Base-by-base conservation (phyloP, 164 flowering plant genomes). In the Pachysandra terminalis region DNA sequence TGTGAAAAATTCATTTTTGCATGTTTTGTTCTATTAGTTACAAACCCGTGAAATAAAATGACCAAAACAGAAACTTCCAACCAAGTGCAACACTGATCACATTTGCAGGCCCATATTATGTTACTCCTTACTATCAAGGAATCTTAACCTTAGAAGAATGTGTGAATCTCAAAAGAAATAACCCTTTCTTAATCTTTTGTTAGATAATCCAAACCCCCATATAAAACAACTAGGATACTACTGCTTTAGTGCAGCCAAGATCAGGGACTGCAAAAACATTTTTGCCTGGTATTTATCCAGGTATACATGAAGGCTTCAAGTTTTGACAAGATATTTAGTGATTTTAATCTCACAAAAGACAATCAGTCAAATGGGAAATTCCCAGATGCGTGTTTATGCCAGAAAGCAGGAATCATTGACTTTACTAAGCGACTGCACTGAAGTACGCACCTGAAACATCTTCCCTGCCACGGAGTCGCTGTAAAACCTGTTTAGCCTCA, bases 401-500 rank as follows among this genome's bases (percentile, higher is more conserved):
- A 58, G n/a, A 26, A 26, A 10, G 51, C 1, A 12, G 16, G 17
- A 58, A 26, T 58, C 14, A 45, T 37, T n/a, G 14, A 48, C 10
- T 15, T 16, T 32, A 12, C 24, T n/a, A 9, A 49, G 12, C 27
- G 27, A 48, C 55, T 55, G 61, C 10, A 49, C 32, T 17, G 21
- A 24, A 45, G 24, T 59, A 70, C 56, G 22, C 60, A 90, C 98
- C 98, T 84, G 95, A 83, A 79, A 94, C 96, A 74, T 94, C 97
- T 75, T 88, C 98, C 69, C 83, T 78, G 72, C 97, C 98, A 35
- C 98, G 90, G 21, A 94, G 69, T 72, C 73, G 77, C 80, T 90
- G 96, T 70, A 94, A 78, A 73, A 94, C 96, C 49, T 65, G 68
- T 73, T 91, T 88, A 22, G 98, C 98, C 83, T 91, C 96, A 8